phyloP scores from a whole-genome alignment of 306 rosid genomes.

The Elaeagnus macrophylla region DNA sequence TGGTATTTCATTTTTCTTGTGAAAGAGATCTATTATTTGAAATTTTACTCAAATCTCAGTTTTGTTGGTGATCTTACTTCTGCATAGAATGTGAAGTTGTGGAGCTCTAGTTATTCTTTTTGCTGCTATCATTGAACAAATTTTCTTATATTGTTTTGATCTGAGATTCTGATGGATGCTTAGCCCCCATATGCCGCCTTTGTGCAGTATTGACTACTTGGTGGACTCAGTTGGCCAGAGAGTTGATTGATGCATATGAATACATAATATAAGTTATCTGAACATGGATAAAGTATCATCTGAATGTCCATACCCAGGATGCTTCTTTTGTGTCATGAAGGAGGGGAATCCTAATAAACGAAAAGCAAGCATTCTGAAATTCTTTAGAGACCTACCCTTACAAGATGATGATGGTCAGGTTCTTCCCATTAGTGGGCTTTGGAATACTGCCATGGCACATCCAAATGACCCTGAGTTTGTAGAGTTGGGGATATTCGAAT shows the following conservation, averaged over 20 bases:
- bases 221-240: constrained; percentile 6
- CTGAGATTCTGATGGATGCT: constrained; percentile 5
- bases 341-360: constrained; percentile 96
- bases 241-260: constrained; percentile 16
- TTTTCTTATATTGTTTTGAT: neutral
- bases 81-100: neutral
- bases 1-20: too few species aligned
- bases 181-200: neutral
- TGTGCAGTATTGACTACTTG: neutral
- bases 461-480: constrained; percentile 97
- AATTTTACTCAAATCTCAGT: too few species aligned
- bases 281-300: constrained; percentile 81
- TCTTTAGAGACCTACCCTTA: constrained; percentile 86
- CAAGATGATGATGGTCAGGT: constrained; percentile 99
- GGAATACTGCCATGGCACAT: constrained; percentile 99
- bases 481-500: constrained; percentile 85
- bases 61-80: too few species aligned
- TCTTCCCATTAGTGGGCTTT: constrained; percentile 97
- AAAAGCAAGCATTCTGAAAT: constrained; percentile 75
- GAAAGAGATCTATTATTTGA: too few species aligned
- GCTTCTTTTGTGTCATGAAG: constrained; percentile 98
- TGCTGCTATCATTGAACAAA: neutral
- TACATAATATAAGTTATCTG: constrained; percentile 13
- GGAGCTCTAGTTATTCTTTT: neutral
- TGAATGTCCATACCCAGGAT: constrained; percentile 96